phyloP scores from a whole-genome alignment of 2,329 filamentous ascomycete species.

The Botrytis pseudocinerea region DNA sequence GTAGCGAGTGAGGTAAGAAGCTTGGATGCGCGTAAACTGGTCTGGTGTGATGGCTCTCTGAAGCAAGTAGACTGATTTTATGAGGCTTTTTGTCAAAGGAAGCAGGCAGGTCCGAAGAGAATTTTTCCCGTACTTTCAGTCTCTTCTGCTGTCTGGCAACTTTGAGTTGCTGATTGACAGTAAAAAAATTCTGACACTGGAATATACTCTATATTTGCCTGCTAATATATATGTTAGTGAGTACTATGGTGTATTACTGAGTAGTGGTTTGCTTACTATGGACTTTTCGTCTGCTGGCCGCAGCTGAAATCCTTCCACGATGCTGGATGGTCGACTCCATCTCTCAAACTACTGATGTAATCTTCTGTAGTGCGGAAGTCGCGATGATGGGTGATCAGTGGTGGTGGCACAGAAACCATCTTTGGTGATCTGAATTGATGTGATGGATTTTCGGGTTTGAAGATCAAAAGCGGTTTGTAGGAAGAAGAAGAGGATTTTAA shows the following conservation, averaged over 20 bases:
- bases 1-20: background rate
- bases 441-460: background rate
- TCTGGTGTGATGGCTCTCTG: background rate
- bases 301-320: background rate
- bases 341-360: background rate
- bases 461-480: background rate
- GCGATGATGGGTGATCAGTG: background rate
- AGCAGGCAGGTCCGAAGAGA: background rate
- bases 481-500: rapidly evolving
- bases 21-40: rapidly evolving
- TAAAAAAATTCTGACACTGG: rapidly evolving
- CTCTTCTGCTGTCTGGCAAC: background rate
- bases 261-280: too few relatives aligned
- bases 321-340: background rate
- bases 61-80: background rate
- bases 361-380: background rate
- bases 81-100: rapidly evolving
- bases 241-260: background rate
- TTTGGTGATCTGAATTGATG: too few relatives aligned
- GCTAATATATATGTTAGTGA: background rate
- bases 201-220: background rate
- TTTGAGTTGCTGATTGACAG: background rate
- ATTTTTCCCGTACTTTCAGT: background rate
- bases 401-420: background rate
- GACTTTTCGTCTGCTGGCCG: background rate